Evolutionary conservation across 257 asterid species (phyloP).

Genomic region (Ligustrum vulgare): DNA sequence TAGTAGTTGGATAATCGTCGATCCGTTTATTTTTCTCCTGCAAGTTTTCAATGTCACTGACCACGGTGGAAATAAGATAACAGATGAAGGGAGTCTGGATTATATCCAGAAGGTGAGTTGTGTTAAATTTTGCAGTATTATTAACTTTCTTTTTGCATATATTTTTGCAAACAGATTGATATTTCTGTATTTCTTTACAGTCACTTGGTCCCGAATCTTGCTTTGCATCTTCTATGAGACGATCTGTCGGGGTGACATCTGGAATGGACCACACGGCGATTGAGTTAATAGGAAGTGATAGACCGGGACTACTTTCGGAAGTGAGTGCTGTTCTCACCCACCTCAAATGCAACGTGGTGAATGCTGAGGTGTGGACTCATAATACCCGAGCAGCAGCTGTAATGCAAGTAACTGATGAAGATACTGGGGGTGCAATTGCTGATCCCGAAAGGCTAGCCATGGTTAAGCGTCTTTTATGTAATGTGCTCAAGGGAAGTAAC

Average conservation of each 20-base stretch:
- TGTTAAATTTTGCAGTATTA: constrained; percentile 21
- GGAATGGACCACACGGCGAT: constrained; percentile 77
- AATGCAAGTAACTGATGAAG: constrained; percentile 84
- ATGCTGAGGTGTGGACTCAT: constrained; percentile 98
- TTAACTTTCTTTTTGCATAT: constrained; percentile 4
- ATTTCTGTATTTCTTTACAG: constrained; percentile 45
- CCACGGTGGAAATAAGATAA: constrained; percentile 77
- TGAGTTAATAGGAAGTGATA: constrained; percentile 84
- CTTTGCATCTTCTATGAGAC: constrained; percentile 88
- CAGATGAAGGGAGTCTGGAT: constrained; percentile 71
- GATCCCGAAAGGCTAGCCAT: constrained; percentile 60
- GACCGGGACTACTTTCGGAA: constrained; percentile 98
- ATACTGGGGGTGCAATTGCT: constrained; percentile 56
- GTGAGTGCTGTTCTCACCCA: constrained; percentile 91
- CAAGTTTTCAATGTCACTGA: constrained; percentile 96
- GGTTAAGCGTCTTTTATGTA: constrained; percentile 66
- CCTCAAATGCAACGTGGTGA: constrained; percentile 88
- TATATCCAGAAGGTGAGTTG: constrained; percentile 77
- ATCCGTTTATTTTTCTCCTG: not conserved
- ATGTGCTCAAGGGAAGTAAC: constrained; percentile 83
- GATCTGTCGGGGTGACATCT: constrained; percentile 78
- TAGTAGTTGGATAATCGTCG: constrained; percentile 6
- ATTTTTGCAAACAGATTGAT: constrained; percentile 21
- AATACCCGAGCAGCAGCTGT: constrained; percentile 96
- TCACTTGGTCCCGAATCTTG: constrained; percentile 97